Evolutionary conservation across 306 rosid species (phyloP), one percentile per base, ranked within the genome.

Genomic region (Fagus crenata): DNA sequence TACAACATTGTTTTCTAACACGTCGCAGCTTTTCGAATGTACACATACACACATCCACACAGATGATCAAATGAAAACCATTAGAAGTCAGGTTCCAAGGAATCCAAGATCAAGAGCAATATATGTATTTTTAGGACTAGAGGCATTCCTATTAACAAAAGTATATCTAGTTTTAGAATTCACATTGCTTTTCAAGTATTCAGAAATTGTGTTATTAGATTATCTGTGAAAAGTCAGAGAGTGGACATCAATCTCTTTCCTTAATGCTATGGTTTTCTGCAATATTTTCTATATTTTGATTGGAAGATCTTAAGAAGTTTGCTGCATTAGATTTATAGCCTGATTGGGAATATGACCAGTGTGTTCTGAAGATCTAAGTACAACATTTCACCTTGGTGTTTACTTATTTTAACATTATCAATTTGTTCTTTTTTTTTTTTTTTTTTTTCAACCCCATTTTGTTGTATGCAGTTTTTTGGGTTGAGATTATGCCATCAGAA

Each of bases 401-500:
- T 59, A 59, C 39, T 59, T 31, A 6, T 69, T 41, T 31, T 67
- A 61, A 77, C 64, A 39, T 35, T 54, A 67, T 73, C 42, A 68
- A 71, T 64, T 76, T 72, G 33, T 46, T 69, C 56, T 31, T 4
- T 4, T 22, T 22, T 42, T 9, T 4, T n/a, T n/a, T n/a, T n/a
- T 42, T 22, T 2, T 28, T 42, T 49, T 51, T 11, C 68, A 73
- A 64, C 42, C n/a, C 55, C 31, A 3, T 39, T 75, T 78, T 51
- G 61, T 76, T 76, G 31, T 59, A 76, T 80, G 71, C 77, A 84
- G 81, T 71, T 56, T 60, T 32, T 46, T 33, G 69, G 53, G 70
- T 69, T 72, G 73, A 69, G 73, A 85, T 63, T 54, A 85, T 87
- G 93, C 81, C 81, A 37, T 72, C 83, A 1, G 82, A 87, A 42